phyloP scores from a whole-genome alignment of 202 grass and related monocot species.

The Carex sylvatica region DNA sequence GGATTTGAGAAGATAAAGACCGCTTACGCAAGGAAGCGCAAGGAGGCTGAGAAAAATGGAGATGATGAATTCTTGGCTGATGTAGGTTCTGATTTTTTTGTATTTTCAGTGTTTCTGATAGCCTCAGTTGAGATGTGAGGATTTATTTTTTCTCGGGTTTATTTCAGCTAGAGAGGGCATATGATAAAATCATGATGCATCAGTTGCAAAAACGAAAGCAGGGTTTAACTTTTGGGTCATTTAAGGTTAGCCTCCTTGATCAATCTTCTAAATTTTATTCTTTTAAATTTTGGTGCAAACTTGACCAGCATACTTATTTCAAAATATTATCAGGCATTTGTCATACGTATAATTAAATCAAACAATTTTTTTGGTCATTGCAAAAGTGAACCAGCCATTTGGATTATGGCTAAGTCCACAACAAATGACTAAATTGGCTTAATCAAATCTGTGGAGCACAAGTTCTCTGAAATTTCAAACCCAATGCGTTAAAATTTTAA shows the following conservation, averaged over 20 bases:
- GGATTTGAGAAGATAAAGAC: slow-evolving; percentile 82
- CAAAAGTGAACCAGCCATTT: background rate
- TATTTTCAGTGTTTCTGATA: slow-evolving; percentile 7
- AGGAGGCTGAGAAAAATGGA: slow-evolving; percentile 71
- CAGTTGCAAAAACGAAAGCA: slow-evolving; percentile 86
- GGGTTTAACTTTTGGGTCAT: slow-evolving; percentile 73
- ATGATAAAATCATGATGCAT: slow-evolving; percentile 93
- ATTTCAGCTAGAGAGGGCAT: slow-evolving; percentile 76
- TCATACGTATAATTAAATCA: background rate
- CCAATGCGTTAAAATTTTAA: background rate
- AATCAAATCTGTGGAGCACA: background rate
- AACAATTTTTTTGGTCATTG: background rate
- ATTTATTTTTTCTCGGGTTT: slow-evolving; percentile 13
- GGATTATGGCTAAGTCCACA: background rate
- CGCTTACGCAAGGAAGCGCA: slow-evolving; percentile 79
- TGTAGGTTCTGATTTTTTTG: slow-evolving; percentile 28
- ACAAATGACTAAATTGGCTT: background rate
- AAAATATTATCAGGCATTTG: background rate
- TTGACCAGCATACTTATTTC: background rate
- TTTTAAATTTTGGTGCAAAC: background rate
- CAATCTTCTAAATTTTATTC: background rate
- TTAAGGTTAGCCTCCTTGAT: slow-evolving; percentile 49
- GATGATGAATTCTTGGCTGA: slow-evolving; percentile 66
- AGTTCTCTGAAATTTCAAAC: background rate
- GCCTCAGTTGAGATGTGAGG: slow-evolving; percentile 1